These are phyloP conservation scores for Ceratobasidium papillatum DNA, from an alignment of 1,284 basidiomycete genomes.

Conservation along the genomic window DNA sequence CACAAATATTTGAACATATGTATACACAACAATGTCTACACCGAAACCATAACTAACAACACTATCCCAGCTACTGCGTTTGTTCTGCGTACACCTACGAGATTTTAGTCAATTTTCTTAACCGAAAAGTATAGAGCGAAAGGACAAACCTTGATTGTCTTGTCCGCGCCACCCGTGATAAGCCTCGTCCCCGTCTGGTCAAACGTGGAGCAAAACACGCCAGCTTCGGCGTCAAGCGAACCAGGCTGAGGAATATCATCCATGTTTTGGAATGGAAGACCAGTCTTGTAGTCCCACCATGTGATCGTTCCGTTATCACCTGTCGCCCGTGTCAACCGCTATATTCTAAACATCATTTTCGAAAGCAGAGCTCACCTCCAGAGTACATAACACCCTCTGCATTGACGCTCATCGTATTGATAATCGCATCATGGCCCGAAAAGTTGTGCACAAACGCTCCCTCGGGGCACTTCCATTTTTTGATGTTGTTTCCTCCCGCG, in stretches of 20 bases:
- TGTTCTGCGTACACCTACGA: constrained; percentile 64
- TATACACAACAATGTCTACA: not conserved
- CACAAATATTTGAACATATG: not conserved
- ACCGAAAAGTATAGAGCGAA: not conserved
- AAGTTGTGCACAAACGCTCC: constrained; percentile 96
- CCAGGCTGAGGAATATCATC: constrained; percentile 97
- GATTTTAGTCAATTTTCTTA: not conserved
- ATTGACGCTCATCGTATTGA: constrained; percentile 95
- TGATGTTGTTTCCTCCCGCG: constrained; percentile 97
- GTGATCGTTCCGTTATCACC: constrained; percentile 90
- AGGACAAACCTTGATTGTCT: constrained; percentile 88
- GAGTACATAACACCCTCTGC: constrained; percentile 97
- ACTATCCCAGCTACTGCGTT: constrained; percentile 49
- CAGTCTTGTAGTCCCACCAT: constrained; percentile 95
- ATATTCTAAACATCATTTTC: constrained; percentile 43
- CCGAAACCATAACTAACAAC: not conserved
- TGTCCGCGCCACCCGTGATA: constrained; percentile 97
- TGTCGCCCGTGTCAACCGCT: constrained; percentile 49
- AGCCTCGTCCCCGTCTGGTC: constrained; percentile 94
- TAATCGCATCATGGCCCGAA: constrained; percentile 93
- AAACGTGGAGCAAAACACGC: constrained; percentile 96
- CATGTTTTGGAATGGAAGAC: constrained; percentile 92
- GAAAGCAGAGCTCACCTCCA: constrained; percentile 68
- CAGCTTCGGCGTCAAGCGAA: constrained; percentile 94
- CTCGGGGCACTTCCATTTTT: constrained; percentile 99